Percentiles rank a stretch among this genome's conserved stretches.
Evolutionary conservation across 177 flowering plant species (phyloP).

Genomic region (Viscum album): DNA sequence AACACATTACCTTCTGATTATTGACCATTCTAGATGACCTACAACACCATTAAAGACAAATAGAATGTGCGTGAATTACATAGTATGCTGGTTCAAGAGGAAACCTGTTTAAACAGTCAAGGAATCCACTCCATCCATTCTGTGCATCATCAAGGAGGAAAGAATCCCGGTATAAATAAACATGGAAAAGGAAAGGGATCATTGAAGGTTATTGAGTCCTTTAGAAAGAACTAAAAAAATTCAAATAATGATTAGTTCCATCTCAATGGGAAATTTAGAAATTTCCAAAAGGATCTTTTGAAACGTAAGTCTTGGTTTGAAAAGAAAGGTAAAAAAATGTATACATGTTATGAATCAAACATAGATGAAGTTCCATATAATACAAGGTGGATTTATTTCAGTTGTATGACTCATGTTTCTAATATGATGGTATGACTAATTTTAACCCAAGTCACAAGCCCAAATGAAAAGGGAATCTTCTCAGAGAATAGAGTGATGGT

Average conservation of each 20-base stretch:
- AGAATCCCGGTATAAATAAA: not conserved
- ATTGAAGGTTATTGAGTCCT: not conserved
- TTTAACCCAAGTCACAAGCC: too few relatives aligned
- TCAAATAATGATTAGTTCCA: not conserved
- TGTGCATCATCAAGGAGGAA: not conserved
- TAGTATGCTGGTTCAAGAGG: not conserved
- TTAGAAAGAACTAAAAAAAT: not conserved
- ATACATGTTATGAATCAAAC: not conserved
- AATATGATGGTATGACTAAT: conserved; percentile 14
- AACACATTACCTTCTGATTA: not conserved
- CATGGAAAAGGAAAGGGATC: not conserved
- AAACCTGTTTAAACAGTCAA: not conserved
- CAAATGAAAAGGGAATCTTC: conserved; percentile 11
- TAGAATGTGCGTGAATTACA: not conserved
- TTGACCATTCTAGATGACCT: not conserved
- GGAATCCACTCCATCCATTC: not conserved
- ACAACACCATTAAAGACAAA: not conserved
- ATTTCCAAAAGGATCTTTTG: too few relatives aligned
- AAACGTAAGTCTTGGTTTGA: too few relatives aligned
- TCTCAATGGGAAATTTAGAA: too few relatives aligned
- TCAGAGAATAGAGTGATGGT: not conserved
- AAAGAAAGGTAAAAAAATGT: not conserved
- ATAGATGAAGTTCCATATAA: not conserved
- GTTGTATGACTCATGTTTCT: conserved; percentile 15
- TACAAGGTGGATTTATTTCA: conserved; percentile 3